Evolutionary conservation across 768 basidiomycete species (phyloP).

Genomic region (Mrakia frigida): DNA sequence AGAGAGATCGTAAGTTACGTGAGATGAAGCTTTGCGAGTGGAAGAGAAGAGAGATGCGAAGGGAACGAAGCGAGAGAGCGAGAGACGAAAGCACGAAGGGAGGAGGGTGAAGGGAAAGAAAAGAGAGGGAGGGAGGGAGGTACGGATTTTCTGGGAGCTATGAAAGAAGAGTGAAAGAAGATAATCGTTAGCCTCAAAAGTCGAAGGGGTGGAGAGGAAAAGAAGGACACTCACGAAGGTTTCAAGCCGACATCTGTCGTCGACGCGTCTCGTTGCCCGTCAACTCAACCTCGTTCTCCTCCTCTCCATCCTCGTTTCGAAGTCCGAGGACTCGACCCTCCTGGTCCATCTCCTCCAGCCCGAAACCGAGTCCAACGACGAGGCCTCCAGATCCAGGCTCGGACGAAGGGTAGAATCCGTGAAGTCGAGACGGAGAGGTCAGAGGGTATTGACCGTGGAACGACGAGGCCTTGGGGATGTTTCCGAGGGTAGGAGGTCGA

Average conservation of each 20-base stretch:
- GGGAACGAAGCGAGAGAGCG: neutral
- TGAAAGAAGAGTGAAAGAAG: neutral
- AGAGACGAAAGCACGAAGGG: neutral
- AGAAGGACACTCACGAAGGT: neutral
- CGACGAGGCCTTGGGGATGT: neutral
- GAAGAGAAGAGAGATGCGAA: neutral
- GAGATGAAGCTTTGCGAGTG: neutral
- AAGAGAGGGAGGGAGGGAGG: neutral
- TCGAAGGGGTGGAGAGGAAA: no score
- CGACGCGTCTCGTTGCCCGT: no score
- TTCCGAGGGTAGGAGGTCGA: neutral
- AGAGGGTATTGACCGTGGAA: neutral
- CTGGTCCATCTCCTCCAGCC: neutral
- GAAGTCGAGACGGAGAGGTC: neutral
- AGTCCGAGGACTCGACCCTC: neutral
- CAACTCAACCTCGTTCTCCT: neutral
- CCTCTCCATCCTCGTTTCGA: neutral
- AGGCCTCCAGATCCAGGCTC: neutral
- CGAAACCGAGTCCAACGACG: neutral
- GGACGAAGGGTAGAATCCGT: neutral
- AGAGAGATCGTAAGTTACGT: neutral
- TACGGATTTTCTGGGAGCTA: no score
- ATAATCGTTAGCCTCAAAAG: neutral
- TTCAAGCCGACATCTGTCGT: no score
- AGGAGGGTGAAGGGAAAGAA: neutral